Evolutionary conservation across 2,329 filamentous ascomycete species (phyloP).

Genomic region (Xylaria digitata): DNA sequence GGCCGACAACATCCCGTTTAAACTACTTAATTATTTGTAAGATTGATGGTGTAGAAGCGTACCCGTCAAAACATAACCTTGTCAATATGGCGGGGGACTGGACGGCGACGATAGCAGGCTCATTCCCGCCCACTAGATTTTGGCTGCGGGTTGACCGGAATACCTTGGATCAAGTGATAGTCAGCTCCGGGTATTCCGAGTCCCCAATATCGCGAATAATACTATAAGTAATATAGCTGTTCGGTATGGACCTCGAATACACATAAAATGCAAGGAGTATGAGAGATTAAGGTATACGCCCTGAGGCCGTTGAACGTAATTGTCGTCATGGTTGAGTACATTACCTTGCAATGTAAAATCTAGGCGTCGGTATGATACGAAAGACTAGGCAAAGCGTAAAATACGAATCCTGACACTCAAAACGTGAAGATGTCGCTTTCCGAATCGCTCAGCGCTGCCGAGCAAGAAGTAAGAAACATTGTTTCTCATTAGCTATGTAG

Average conservation of each 20-base stretch:
- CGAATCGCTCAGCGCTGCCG: constrained; percentile 17
- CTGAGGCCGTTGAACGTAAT: not conserved
- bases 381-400: not conserved
- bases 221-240: no score
- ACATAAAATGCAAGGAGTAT: no score
- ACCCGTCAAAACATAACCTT: not conserved
- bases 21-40: not conserved
- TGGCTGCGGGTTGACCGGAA: not conserved
- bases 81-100: not conserved
- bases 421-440: not conserved
- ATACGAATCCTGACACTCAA: not conserved
- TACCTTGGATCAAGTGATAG: not conserved
- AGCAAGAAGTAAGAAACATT: not conserved
- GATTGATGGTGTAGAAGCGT: not conserved
- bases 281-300: not conserved
- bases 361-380: not conserved
- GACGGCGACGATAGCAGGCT: not conserved
- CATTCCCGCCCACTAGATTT: not conserved
- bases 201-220: not conserved
- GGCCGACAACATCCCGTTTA: not conserved
- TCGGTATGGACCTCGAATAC: not conserved
- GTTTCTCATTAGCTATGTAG: not conserved
- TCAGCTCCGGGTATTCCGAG: not conserved
- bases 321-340: not conserved
- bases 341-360: not conserved